Evolutionary conservation across 768 basidiomycete genomes (phyloP).

Genomic region (Boletales sp.): DNA sequence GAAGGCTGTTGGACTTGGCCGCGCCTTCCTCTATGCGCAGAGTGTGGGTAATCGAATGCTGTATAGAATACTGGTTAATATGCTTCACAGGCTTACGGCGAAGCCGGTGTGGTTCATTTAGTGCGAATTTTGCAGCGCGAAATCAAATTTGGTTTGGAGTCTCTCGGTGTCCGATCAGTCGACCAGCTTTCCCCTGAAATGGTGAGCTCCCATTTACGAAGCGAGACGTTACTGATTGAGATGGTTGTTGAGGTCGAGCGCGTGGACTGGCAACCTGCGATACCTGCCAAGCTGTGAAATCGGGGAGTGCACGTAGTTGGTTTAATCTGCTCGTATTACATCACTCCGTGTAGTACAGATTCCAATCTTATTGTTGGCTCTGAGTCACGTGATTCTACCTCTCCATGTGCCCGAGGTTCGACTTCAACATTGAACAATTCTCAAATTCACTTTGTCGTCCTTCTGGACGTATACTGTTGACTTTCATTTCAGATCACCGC

Average conservation of each 20-base stretch:
- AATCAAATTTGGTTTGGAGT: slow-evolving; percentile 71
- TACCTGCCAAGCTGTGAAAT: slow-evolving; percentile 23
- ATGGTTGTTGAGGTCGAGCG: slow-evolving; percentile 56
- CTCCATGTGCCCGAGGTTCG: neutral
- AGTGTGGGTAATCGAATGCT: slow-evolving; percentile 46
- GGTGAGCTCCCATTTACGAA: slow-evolving; percentile 39
- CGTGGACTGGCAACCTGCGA: slow-evolving; percentile 59
- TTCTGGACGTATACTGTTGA: neutral
- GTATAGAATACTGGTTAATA: slow-evolving; percentile 2
- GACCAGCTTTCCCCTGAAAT: slow-evolving; percentile 70
- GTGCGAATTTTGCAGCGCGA: slow-evolving; percentile 72
- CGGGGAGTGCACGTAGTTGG: neutral
- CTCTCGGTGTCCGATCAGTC: slow-evolving; percentile 66
- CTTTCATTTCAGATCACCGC: neutral
- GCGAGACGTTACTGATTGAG: slow-evolving; percentile 28
- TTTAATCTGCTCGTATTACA: neutral
- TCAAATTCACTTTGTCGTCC: slow-evolving; percentile 1
- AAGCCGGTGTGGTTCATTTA: slow-evolving; percentile 62
- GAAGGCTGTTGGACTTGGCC: slow-evolving; percentile 79
- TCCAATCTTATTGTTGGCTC: too few species aligned
- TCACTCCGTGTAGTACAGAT: too few species aligned
- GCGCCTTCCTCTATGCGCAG: slow-evolving; percentile 84
- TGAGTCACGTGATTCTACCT: too few species aligned
- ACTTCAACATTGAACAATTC: neutral
- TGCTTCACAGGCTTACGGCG: slow-evolving; percentile 62